phyloP scores from a whole-genome alignment of 2,329 filamentous ascomycete genomes.

The Mariannaea sp. region DNA sequence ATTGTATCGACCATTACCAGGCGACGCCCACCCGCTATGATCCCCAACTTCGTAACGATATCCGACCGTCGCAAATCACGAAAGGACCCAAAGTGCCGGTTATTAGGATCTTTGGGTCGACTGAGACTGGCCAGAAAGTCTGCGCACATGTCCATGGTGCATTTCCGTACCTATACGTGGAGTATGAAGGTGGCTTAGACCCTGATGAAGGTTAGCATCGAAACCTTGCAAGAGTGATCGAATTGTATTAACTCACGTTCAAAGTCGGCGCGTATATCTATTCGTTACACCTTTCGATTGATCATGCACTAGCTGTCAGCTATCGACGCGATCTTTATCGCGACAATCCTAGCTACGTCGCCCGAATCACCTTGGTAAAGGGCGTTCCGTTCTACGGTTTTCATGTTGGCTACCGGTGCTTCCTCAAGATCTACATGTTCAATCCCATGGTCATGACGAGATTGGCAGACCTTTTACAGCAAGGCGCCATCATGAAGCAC shows the following conservation, averaged over 20 bases:
- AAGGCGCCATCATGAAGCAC: constrained; percentile 84
- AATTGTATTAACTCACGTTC: constrained; percentile 17
- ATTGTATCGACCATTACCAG: constrained; percentile 96
- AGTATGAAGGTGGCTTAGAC: constrained; percentile 74
- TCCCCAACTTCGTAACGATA: constrained; percentile 72
- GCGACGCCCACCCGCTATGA: constrained; percentile 78
- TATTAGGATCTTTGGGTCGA: constrained; percentile 88
- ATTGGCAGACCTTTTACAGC: constrained; percentile 81
- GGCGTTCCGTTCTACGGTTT: constrained; percentile 96
- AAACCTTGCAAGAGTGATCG: too few relatives aligned
- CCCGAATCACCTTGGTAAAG: constrained; percentile 89
- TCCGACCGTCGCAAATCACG: constrained; percentile 60
- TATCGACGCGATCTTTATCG: constrained; percentile 77
- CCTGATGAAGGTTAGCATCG: constrained; percentile 65
- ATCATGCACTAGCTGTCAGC: constrained; percentile 84
- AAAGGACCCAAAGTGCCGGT: constrained; percentile 79
- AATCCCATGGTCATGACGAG: constrained; percentile 88
- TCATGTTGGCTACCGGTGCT: constrained; percentile 87
- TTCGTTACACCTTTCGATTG: constrained; percentile 82
- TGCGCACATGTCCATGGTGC: constrained; percentile 95
- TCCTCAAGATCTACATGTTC: constrained; percentile 92
- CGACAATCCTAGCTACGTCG: constrained; percentile 74
- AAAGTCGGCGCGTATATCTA: constrained; percentile 77
- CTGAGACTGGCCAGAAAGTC: constrained; percentile 92
- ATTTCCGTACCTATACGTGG: constrained; percentile 93